phyloP scores from a whole-genome alignment of 2,329 filamentous ascomycete species.

The Dendrostoma leiphaemia region DNA sequence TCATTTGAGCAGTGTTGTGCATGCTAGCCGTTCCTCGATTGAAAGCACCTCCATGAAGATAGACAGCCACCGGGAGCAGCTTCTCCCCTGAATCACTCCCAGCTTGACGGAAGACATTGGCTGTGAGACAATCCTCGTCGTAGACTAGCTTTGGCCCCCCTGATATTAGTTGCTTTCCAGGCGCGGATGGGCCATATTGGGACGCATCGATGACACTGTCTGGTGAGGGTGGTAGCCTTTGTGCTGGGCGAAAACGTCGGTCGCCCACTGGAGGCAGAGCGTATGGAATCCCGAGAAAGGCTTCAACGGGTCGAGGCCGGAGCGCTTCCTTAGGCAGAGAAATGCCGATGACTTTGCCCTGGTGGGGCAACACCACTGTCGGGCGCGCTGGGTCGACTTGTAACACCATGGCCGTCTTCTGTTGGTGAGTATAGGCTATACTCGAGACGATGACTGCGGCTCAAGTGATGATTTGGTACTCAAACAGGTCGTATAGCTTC shows the following conservation, averaged over 20 bases:
- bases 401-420: constrained; percentile 7
- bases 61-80: constrained; percentile 35
- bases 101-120: constrained; percentile 25
- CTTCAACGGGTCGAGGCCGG: constrained; percentile 27
- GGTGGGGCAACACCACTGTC: constrained; percentile 5
- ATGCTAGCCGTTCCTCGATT: constrained; percentile 36
- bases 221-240: constrained; percentile 24
- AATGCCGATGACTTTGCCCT: constrained; percentile 24
- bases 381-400: constrained; percentile 14
- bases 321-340: constrained; percentile 16
- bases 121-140: constrained; percentile 28
- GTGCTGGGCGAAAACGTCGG: constrained; percentile 41
- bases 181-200: constrained; percentile 24
- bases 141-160: constrained; percentile 21
- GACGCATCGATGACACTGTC: constrained; percentile 25
- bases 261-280: constrained; percentile 44
- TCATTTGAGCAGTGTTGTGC: constrained; percentile 50
- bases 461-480: no score
- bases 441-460: no score
- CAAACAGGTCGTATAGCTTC: no score
- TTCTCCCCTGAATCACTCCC: neutral
- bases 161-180: constrained; percentile 15
- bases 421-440: neutral
- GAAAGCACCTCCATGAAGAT: constrained; percentile 47
- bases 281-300: constrained; percentile 49